Conservation (phyloP, 225 moss, liverwort and hornwort genomes). For the Thuidium tamariscinum region DNA sequence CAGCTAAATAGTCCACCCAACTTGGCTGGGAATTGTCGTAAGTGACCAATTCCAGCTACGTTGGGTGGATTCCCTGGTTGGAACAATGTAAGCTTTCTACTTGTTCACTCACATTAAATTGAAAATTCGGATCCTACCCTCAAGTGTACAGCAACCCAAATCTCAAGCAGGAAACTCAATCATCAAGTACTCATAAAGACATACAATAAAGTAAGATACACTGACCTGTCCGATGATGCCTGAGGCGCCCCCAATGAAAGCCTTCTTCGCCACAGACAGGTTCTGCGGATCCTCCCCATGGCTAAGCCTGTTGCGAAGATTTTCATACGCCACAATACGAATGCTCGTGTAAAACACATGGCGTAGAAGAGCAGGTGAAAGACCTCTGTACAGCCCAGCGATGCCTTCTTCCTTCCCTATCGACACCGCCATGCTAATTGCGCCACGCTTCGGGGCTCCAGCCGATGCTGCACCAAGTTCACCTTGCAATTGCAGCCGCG, state of each 20-base stretch:
- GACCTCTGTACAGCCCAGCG: constrained; percentile 70
- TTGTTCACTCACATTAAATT: not conserved
- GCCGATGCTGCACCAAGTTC: constrained; percentile 31
- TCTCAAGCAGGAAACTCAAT: not conserved
- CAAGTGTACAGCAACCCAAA: not conserved
- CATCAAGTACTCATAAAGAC: not conserved
- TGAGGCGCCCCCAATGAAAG: constrained; percentile 73
- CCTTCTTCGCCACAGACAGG: constrained; percentile 51
- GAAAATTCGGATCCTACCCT: not conserved
- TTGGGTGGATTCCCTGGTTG: not conserved
- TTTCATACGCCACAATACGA: constrained; percentile 89
- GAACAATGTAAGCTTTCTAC: not conserved
- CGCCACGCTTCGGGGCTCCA: constrained; percentile 48
- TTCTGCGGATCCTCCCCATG: constrained; percentile 48
- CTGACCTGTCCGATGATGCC: constrained; percentile 89
- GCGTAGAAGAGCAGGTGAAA: constrained; percentile 79
- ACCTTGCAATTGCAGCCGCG: constrained; percentile 89
- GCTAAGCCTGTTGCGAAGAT: constrained; percentile 49
- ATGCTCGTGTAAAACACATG: constrained; percentile 89
- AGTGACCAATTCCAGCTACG: not conserved
- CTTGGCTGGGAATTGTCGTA: not conserved
- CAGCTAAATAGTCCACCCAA: not conserved
- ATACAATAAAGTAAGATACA: not conserved
- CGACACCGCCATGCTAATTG: constrained; percentile 62
- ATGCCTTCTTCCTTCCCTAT: constrained; percentile 79